Evolutionary conservation across 1,284 basidiomycete species (phyloP), one percentile per base, ranked within the genome.

Genomic region (Chondrostereum purpureum): DNA sequence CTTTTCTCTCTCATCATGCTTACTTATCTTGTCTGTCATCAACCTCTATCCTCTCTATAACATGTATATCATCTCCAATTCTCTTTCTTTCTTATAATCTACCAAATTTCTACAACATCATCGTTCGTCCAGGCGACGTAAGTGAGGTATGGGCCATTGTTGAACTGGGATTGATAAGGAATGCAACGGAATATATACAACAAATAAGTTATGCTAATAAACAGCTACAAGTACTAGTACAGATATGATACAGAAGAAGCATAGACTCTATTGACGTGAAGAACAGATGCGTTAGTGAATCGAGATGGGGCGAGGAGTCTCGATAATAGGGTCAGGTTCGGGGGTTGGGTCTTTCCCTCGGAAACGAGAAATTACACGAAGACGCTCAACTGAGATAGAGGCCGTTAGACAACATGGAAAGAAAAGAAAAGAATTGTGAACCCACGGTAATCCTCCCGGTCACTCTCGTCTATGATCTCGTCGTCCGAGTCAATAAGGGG

Each of bases 401-500:
- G 49, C 46, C 50, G 42, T 50, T 33, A 51, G 42, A 41, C n/a
- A 19, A 31, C 17, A 19, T 24, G 23, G 38, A 35, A 22, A 38
- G 42, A 22, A 35, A 12, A 22, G 18, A 19, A 37, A 51, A 34
- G 34, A 34, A 38, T 4, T 45, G 22, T 22, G 18, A n/a, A 60
- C 73, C 45, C 45, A 80, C 79, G 58, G 51, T 79, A 79, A 53
- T 81, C 79, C 34, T 67, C 59, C 33, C 74, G 70, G 16, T 69
- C 66, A 50, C 73, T 58, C 57, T 79, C 75, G 56, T 87, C 81
- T 47, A 61, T 64, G 20, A 60, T 56, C 53, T 77, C 74, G 35
- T 78, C 76, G 52, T 83, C 80, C 17, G 74, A 79, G 53, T 77
- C 77, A 37, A 67, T 54, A 23, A 78, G 60, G 14, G 76, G 70